Conservation (phyloP, 106 monocot species). For the Dendrobium chrysotoxum region DNA sequence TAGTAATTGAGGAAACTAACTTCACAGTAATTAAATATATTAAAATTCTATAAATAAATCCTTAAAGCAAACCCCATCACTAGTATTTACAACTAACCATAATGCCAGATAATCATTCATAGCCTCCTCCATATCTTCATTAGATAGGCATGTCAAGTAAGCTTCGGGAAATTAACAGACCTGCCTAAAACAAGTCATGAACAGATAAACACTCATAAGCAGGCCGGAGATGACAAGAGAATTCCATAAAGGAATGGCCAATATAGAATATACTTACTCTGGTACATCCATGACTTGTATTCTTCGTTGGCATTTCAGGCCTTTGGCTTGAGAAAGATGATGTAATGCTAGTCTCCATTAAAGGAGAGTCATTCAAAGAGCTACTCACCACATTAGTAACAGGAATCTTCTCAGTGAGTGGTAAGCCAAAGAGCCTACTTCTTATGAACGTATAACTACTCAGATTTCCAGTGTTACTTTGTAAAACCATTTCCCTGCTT, state of each 20-base stretch:
- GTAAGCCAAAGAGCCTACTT: constrained; percentile 80
- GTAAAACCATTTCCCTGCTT: neutral
- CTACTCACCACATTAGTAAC: constrained; percentile 15
- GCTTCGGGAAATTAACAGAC: constrained; percentile 2
- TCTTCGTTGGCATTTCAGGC: constrained; percentile 12
- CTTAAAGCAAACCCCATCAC: neutral
- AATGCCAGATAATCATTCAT: neutral
- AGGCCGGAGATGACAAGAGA: neutral
- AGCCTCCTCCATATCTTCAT: neutral
- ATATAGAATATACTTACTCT: constrained; percentile 15
- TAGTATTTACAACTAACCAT: neutral
- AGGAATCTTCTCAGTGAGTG: constrained; percentile 47
- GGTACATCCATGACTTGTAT: constrained; percentile 20
- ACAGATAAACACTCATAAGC: neutral
- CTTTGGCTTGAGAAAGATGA: constrained; percentile 12
- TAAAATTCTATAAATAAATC: neutral
- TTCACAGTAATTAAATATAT: neutral
- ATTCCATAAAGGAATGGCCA: neutral
- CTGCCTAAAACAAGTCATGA: neutral
- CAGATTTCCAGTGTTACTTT: constrained; percentile 11
- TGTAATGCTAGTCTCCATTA: constrained; percentile 15
- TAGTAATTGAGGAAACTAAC: too few species aligned
- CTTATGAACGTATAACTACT: neutral
- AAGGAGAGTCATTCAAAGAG: constrained; percentile 8
- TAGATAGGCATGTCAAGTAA: constrained; percentile 4